Evolutionary conservation across 805 yeast species (phyloP), one percentile per base, ranked within the genome.

Genomic region (Cyberlindnera mississippiensis): DNA sequence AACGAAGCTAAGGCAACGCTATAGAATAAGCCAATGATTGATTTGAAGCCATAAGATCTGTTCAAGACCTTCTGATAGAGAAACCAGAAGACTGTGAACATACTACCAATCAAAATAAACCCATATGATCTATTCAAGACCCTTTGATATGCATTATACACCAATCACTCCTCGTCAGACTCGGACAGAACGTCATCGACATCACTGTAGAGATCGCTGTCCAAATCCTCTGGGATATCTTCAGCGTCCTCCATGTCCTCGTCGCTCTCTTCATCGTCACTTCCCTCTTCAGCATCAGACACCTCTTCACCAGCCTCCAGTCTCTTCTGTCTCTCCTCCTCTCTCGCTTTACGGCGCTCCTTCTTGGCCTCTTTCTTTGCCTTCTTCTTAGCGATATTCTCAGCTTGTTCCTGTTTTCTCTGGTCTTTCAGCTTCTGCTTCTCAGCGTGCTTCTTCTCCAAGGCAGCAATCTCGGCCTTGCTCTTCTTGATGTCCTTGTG

Each of bases 341-440:
- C 59, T 69, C 81, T 66, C 53, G 73, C 76, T 66, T 73, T 66
- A 64, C 78, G 73, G 55, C 95, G 78, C 42, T 79, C 78, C 53
- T 81, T 81, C 68, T 84, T 85, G 9, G 80, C 85, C 32, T 76
- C 80, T 58, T 83, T 83, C 56, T 73, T 82, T 37, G 80, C 88
- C 49, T 78, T 76, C 73, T 85, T 90, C 41, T 75, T 78, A 17
- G 79, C 74, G 40, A 90, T 84, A 57, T 89, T 86, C 34, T 74
- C 90, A 51, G 78, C 80, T 64, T 90, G 97, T 56, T 76, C 80
- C 51, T 78, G 78, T 60, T 84, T 77, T 66, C 97, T 78, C 55
- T 78, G 72, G 24, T 75, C 83, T 63, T 81, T 85, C 53, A 84
- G 65, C 55, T 73, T 75, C 57, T 72, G 72, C 58, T 76, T 76